Base-by-base conservation (phyloP, 169 alveolate species). In the Plasmodium vivax region DNA sequence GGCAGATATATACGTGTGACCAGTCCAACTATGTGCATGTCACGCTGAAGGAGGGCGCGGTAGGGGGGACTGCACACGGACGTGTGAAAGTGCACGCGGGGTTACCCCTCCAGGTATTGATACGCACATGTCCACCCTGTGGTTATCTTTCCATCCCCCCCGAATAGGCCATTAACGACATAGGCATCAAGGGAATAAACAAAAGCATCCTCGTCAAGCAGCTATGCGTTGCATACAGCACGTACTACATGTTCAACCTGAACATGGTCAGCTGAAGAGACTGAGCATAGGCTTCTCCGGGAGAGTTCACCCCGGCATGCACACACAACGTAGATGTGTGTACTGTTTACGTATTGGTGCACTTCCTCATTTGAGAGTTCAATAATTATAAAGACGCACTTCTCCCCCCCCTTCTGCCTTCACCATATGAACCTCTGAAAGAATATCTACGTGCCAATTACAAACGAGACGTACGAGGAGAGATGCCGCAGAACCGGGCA, bases 171-270 rank as follows among this genome's bases (percentile, higher is more conserved):
- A 85, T 73, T 54, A 74, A 85, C 45, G 80, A 85, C 45, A 85
- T 85, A 74, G 93, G 93, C 34, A 74, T 85, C 36, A 85, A 85
- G 71, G 93, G 93, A 45, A 85, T 85, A 34, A 85, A 85, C 72
- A 85, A 85, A 68, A 73, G 79, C 68, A n/a, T 45, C 34, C 45
- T 85, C 47, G 79, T 85, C 23, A 85, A 85, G 27, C 93, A 85
- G 2, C 62, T 85, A 54, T 85, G 85, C 27, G 82, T 85, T 85
- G 85, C 81, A 16, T 85, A 85, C 68, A 85, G 85, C 36, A 85
- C 93, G 23, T 85, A 74, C 56, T 85, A 74, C 45, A 85, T 85
- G 93, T 85, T 74, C 43, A 72, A 74, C 27, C 79, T 74, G 80
- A 85, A 75, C 68, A 85, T 47, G 82, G 93, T 85, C 38, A 85